A percentile compares a stretch with the other conserved stretches of the same genome.
Evolutionary conservation across 2,329 filamentous ascomycete species (phyloP).

Genomic region (Chaetomium sp.): DNA sequence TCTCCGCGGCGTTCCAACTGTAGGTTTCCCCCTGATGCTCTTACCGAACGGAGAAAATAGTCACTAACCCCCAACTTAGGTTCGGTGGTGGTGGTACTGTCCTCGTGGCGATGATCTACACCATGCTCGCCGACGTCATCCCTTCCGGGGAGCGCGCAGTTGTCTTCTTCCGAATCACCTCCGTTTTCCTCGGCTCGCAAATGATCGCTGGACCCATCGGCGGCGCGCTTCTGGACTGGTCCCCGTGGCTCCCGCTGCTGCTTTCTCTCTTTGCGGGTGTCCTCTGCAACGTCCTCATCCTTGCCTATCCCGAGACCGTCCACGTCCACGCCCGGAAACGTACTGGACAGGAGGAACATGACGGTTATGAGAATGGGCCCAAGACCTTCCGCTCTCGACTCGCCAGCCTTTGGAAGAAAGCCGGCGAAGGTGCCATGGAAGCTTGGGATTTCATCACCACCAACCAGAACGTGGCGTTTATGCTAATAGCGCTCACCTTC

Average conservation of each 20-base stretch:
- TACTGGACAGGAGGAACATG: not conserved
- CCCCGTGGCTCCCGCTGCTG: conserved; percentile 37
- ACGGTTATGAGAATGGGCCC: not conserved
- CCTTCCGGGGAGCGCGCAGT: conserved; percentile 32
- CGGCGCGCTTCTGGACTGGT: conserved; percentile 33
- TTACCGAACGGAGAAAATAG: too few relatives aligned
- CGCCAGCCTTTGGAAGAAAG: conserved; percentile 23
- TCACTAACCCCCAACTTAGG: conserved; percentile 1
- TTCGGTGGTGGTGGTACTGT: conserved; percentile 38
- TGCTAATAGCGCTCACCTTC: conserved; percentile 33
- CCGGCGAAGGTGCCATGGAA: conserved; percentile 27
- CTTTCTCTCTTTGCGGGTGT: conserved; percentile 29
- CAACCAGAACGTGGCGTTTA: conserved; percentile 33
- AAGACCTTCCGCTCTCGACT: not conserved
- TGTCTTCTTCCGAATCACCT: conserved; percentile 36
- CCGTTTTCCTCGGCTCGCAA: conserved; percentile 33
- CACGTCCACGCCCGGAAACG: conserved; percentile 23
- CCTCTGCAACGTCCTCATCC: conserved; percentile 26
- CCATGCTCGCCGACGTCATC: conserved; percentile 38
- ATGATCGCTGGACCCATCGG: conserved; percentile 36
- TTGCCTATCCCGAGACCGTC: conserved; percentile 39
- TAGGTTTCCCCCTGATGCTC: conserved; percentile 7
- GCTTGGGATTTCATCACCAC: conserved; percentile 35
- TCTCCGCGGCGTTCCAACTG: conserved; percentile 30
- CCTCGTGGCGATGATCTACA: conserved; percentile 39